Evolutionary conservation across 2,329 filamentous ascomycete genomes (phyloP).

Genomic region (Mycocentrospora acerina): DNA sequence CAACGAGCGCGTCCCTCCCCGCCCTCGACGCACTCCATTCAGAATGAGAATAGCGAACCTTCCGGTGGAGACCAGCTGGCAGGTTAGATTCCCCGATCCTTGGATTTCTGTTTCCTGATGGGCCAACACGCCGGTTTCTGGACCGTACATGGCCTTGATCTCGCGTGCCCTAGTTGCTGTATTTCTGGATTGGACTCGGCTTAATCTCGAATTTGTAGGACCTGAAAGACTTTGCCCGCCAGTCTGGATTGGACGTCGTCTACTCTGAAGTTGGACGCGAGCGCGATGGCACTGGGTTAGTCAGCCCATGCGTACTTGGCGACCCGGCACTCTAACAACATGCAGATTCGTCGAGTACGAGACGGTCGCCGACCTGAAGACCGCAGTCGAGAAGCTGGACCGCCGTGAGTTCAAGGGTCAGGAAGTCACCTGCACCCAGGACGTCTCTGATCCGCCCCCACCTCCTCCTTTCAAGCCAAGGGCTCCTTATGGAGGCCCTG

Average conservation of each 20-base stretch:
- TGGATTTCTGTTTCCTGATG: slow-evolving; percentile 46
- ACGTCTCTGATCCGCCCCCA: slow-evolving; percentile 61
- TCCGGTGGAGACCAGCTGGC: slow-evolving; percentile 98
- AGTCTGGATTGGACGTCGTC: slow-evolving; percentile 94
- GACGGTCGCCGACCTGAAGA: slow-evolving; percentile 83
- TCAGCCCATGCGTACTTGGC: slow-evolving; percentile 16
- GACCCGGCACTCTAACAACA: slow-evolving; percentile 5
- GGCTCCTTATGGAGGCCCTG: slow-evolving; percentile 36
- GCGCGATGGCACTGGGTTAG: slow-evolving; percentile 87
- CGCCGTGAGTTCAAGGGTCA: slow-evolving; percentile 89
- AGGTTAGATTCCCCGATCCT: slow-evolving; percentile 78
- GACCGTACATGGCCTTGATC: slow-evolving; percentile 41
- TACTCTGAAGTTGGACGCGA: slow-evolving; percentile 96
- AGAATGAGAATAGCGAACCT: slow-evolving; percentile 98
- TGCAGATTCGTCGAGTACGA: slow-evolving; percentile 97
- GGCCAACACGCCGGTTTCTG: slow-evolving; percentile 42
- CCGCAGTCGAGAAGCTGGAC: slow-evolving; percentile 93
- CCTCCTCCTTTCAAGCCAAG: slow-evolving; percentile 40
- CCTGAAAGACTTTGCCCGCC: slow-evolving; percentile 98
- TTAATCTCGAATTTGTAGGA: slow-evolving; percentile 89
- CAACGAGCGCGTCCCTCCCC: slow-evolving; percentile 67
- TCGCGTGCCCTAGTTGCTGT: slow-evolving; percentile 31
- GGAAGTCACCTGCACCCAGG: slow-evolving; percentile 80
- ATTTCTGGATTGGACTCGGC: slow-evolving; percentile 55
- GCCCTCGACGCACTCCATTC: slow-evolving; percentile 90